Percentiles rank a stretch among this genome's conserved stretches.
Conservation (phyloP, 768 basidiomycete species). For the Coprinopsis marcescibilis region DNA sequence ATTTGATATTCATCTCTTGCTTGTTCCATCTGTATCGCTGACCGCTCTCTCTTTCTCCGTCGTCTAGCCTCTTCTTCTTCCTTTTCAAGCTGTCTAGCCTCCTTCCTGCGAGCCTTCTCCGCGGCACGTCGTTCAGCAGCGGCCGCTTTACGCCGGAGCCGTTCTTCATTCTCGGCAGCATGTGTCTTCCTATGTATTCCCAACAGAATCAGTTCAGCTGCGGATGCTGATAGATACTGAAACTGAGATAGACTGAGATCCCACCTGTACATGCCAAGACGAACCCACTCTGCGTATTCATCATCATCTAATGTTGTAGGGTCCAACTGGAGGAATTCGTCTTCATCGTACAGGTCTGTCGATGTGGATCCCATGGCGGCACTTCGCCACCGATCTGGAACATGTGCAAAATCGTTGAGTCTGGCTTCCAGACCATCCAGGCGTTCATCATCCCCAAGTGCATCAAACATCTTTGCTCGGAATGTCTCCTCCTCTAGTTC, state of each 20-base stretch:
- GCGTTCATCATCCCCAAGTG: constrained; percentile 67
- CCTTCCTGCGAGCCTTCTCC: constrained; percentile 47
- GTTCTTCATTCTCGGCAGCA: constrained; percentile 59
- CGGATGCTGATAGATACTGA: constrained; percentile 17
- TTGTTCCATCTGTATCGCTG: constrained; percentile 34
- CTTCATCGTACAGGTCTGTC: constrained; percentile 34
- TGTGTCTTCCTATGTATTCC: constrained; percentile 51
- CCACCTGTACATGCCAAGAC: constrained; percentile 83
- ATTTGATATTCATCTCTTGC: constrained; percentile 50
- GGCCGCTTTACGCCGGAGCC: constrained; percentile 48
- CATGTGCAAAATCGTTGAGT: constrained; percentile 63
- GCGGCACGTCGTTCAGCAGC: constrained; percentile 47
- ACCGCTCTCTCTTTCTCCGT: constrained; percentile 42
- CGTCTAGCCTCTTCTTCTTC: constrained; percentile 48
- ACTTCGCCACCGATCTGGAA: constrained; percentile 65
- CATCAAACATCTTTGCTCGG: constrained; percentile 66
- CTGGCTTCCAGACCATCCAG: constrained; percentile 56
- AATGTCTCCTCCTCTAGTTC: constrained; percentile 63
- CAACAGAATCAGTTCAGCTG: constrained; percentile 5
- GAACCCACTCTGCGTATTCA: constrained; percentile 83
- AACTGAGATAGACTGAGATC: too few species aligned
- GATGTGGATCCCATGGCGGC: constrained; percentile 19
- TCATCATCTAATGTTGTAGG: constrained; percentile 69
- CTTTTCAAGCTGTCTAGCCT: constrained; percentile 47
- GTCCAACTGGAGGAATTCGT: constrained; percentile 37